Evolutionary conservation across 2,329 filamentous ascomycete species (phyloP).

Genomic region (Aspergillus terreus): DNA sequence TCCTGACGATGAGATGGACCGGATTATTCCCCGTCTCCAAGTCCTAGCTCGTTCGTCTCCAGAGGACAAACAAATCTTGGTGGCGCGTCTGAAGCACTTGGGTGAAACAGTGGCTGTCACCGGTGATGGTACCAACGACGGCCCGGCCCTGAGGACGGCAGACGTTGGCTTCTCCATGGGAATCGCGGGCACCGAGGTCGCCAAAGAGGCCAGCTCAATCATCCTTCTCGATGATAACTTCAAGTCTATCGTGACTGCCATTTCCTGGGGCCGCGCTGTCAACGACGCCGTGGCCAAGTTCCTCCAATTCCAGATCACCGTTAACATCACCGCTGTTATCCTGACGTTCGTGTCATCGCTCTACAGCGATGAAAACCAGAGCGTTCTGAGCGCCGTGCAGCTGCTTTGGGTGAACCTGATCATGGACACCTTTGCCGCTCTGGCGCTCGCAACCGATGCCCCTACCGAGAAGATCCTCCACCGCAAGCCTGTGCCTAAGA

Average conservation of each 20-base stretch:
- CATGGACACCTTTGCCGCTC: constrained; percentile 91
- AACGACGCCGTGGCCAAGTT: constrained; percentile 68
- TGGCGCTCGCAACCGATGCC: constrained; percentile 87
- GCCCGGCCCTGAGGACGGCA: constrained; percentile 61
- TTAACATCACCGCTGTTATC: constrained; percentile 87
- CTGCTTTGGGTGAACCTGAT: constrained; percentile 95
- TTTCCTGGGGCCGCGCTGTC: constrained; percentile 66
- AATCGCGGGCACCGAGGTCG: constrained; percentile 63
- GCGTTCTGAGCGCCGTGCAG: constrained; percentile 84
- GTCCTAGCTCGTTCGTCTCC: constrained; percentile 64
- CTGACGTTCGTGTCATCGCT: constrained; percentile 87
- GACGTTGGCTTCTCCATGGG: constrained; percentile 69
- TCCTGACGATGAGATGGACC: constrained; percentile 56
- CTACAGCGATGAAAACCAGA: constrained; percentile 62
- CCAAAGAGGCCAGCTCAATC: constrained; percentile 66
- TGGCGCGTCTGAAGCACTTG: constrained; percentile 58
- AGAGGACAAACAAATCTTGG: constrained; percentile 64
- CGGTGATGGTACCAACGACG: constrained; percentile 66
- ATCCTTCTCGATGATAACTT: constrained; percentile 67
- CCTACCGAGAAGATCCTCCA: constrained; percentile 76
- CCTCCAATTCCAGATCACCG: constrained; percentile 63
- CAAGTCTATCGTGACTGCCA: constrained; percentile 60
- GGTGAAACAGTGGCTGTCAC: constrained; percentile 62
- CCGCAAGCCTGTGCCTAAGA: constrained; percentile 73
- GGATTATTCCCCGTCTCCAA: constrained; percentile 56